Conservation (phyloP, 1,139 yeast species). For the Blastobotrys malaysiensis region DNA sequence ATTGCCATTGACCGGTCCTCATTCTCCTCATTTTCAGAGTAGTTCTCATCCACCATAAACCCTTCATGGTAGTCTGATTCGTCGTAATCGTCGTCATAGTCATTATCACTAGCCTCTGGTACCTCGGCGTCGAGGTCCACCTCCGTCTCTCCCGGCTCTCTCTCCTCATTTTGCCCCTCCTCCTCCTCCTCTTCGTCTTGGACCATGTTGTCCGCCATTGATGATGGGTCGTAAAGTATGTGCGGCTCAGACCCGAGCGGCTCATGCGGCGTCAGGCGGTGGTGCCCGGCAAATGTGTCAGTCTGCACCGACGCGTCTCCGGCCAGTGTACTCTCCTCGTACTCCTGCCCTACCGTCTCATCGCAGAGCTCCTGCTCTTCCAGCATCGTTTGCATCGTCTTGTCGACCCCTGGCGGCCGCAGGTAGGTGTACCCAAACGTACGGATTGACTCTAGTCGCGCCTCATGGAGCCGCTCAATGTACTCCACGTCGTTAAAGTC, state of each 20-base stretch:
- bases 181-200: conserved; percentile 11
- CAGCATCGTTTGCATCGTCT: conserved; percentile 22
- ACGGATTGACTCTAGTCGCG: conserved; percentile 19
- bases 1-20: neutral
- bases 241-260: neutral
- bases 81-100: conserved; percentile 20
- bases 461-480: conserved; percentile 14
- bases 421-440: conserved; percentile 24
- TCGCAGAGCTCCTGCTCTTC: conserved; percentile 16
- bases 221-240: neutral
- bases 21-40: conserved; percentile 15
- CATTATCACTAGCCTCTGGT: conserved; percentile 22
- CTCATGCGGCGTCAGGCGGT: neutral
- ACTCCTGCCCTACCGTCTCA: conserved; percentile 7
- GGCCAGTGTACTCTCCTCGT: conserved; percentile 6
- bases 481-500: conserved; percentile 9
- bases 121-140: conserved; percentile 20
- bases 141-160: conserved; percentile 12
- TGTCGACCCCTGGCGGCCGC: conserved; percentile 23
- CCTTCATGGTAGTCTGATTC: conserved; percentile 16
- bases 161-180: conserved; percentile 18
- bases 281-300: neutral
- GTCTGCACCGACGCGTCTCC: neutral
- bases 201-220: neutral
- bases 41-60: conserved; percentile 14